A percentile compares a stretch with the other conserved stretches of the same genome.
Evolutionary conservation across 176 grass and related monocot species (phyloP).

Genomic region (Musa beccarii): DNA sequence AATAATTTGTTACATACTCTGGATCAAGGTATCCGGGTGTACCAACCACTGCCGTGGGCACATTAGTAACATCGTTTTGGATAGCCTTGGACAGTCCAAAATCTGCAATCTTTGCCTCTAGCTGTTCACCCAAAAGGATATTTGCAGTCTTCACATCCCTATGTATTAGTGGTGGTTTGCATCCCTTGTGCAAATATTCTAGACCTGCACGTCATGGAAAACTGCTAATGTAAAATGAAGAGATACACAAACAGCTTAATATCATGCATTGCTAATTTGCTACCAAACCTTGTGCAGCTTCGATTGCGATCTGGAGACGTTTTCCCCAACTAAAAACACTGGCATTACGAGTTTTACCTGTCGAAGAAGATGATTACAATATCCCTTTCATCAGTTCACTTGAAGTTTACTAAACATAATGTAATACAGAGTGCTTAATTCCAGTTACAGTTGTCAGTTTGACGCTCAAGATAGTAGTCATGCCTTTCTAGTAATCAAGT

Average conservation of each 20-base stretch:
- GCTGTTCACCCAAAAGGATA: not conserved
- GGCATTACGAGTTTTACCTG: slow-evolving; percentile 8
- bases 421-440: not conserved
- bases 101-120: not conserved
- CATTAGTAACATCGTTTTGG: not conserved
- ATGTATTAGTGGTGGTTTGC: not conserved
- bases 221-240: not conserved
- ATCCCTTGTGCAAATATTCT: slow-evolving; percentile 2
- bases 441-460: too few relatives aligned
- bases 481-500: not conserved
- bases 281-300: slow-evolving; percentile 6
- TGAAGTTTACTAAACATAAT: not conserved
- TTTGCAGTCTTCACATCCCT: not conserved
- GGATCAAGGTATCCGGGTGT: not conserved
- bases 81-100: not conserved
- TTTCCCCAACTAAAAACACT: slow-evolving; percentile 19
- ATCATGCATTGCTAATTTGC: not conserved
- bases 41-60: not conserved
- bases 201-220: not conserved
- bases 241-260: too few relatives aligned
- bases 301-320: not conserved
- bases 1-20: not conserved
- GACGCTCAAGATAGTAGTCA: too few relatives aligned
- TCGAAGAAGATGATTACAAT: not conserved
- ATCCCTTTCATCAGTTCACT: too few relatives aligned